Evolutionary conservation across 176 grass and related monocot genomes (phyloP), one percentile per base, ranked within the genome.

Genomic region (Aegilops bicornis): DNA sequence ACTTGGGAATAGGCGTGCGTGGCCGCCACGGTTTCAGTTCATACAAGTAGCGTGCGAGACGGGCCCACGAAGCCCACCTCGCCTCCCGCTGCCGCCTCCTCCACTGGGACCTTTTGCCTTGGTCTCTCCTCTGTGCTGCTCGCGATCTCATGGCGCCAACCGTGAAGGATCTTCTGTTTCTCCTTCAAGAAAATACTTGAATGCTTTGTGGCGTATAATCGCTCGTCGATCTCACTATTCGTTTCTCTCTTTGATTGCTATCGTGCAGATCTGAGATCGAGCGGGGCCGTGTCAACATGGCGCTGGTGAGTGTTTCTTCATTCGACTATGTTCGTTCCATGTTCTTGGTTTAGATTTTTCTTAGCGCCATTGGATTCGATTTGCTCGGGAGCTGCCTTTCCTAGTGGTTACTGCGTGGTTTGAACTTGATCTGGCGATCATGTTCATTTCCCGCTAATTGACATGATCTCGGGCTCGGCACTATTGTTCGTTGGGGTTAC

Each of bases 281-380:
- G 58, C 39, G 54, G 17, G 72, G 75, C 29, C 29, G 35, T 27
- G 61, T 37, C 78, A 71, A 86, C 61, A 89, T 89, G 83, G 78
- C 61, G 25, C 83, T 86, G 17, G 88, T 89, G 59, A 82, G 83
- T 89, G 24, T 22, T 68, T 20, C 19, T 33, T 61, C 12, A 25
- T 71, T 33, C 31, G 8, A 9, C 20, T 15, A 0, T 36, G 2
- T 37, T 76, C 25, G 25, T 15, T 4, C 14, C 47, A 47, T 36
- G 8, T 7, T 16, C 35, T 31, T 15, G 3, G 10, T 64, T 79
- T 10, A 48, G 4, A 0, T 32, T 9, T 0, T 69, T 23, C 27
- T 31, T 32, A 27, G 15, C 17, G 23, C 12, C 3, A 10, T 24
- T 76, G 30, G 58, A 60, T 5, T 69, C 4, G 13, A 14, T 79